phyloP scores from a whole-genome alignment of 148 eudicot genomes.

The Linanthus parryae region DNA sequence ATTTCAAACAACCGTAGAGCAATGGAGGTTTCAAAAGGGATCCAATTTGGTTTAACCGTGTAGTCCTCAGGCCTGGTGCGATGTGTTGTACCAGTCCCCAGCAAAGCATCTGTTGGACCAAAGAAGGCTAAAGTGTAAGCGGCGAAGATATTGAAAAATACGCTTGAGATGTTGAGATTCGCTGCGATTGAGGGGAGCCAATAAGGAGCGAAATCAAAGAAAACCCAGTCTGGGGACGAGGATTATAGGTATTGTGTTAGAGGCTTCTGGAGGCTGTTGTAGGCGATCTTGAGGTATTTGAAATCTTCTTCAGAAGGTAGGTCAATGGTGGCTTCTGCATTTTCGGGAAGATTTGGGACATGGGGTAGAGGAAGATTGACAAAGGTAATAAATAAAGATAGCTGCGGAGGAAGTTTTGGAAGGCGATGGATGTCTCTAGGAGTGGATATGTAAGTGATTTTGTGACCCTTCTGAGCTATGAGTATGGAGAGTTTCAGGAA shows the following conservation, averaged over 20 bases:
- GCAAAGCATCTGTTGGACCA: neutral
- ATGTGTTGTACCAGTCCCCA: neutral
- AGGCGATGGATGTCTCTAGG: constrained; percentile 7
- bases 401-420: neutral
- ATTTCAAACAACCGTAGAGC: neutral
- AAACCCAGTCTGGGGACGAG: neutral
- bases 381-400: neutral
- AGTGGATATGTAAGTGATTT: neutral
- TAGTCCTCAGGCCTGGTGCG: neutral
- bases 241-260: neutral
- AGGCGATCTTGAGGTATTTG: constrained; percentile 5
- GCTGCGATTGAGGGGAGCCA: constrained; percentile 2
- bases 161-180: neutral
- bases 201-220: constrained; percentile 4
- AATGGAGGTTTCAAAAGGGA: neutral
- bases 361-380: neutral
- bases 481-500: constrained; percentile 2
- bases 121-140: neutral
- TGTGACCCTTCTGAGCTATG: constrained; percentile 3
- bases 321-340: constrained; percentile 2
- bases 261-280: neutral
- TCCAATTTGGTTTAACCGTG: neutral
- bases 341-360: neutral
- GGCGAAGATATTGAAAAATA: neutral
- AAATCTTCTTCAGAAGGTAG: neutral